Percentiles rank a stretch among this genome's conserved stretches.
These are phyloP conservation scores for Pezicula neosporulosa DNA, from an alignment of 2,329 filamentous ascomycete genomes.

Conservation along the genomic window DNA sequence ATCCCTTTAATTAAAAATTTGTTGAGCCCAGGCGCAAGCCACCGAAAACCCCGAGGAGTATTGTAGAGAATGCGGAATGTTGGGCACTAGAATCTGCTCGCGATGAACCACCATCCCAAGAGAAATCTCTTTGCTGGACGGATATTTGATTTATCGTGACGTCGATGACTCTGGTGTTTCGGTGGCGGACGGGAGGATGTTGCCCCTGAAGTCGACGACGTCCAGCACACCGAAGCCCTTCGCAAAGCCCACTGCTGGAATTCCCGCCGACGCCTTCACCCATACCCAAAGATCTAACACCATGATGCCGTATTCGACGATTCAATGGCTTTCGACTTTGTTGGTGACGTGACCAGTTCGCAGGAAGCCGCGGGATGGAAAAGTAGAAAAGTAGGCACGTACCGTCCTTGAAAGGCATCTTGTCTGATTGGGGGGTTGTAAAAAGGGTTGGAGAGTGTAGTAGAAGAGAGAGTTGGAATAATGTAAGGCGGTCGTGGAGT, in stretches of 20 bases:
- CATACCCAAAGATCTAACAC: not conserved
- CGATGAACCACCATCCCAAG: not conserved
- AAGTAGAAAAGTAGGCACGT: conserved; percentile 20
- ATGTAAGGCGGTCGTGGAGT: conserved; percentile 9
- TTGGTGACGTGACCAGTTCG: conserved; percentile 17
- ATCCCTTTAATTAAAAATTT: not conserved
- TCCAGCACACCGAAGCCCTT: not conserved
- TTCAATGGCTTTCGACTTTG: conserved; percentile 12
- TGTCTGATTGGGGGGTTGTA: conserved; percentile 27
- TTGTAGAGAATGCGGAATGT: not conserved
- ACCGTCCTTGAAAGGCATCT: conserved; percentile 37
- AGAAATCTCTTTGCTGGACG: not conserved
- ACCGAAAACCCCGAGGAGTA: conserved; percentile 1
- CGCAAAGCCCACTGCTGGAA: not conserved
- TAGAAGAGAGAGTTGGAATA: not conserved
- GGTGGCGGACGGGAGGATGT: not conserved
- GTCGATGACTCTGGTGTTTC: not conserved
- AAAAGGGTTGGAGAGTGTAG: conserved; percentile 3
- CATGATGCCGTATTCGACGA: not conserved
- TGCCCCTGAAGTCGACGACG: conserved; percentile 7
- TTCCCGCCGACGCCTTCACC: not conserved
- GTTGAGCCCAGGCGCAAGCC: conserved; percentile 11
- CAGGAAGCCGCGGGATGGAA: not conserved
- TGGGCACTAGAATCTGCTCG: not conserved
- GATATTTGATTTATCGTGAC: not conserved